Evolutionary conservation across 257 asterid genomes (phyloP).

Genomic region (Voacanga thouarsii): DNA sequence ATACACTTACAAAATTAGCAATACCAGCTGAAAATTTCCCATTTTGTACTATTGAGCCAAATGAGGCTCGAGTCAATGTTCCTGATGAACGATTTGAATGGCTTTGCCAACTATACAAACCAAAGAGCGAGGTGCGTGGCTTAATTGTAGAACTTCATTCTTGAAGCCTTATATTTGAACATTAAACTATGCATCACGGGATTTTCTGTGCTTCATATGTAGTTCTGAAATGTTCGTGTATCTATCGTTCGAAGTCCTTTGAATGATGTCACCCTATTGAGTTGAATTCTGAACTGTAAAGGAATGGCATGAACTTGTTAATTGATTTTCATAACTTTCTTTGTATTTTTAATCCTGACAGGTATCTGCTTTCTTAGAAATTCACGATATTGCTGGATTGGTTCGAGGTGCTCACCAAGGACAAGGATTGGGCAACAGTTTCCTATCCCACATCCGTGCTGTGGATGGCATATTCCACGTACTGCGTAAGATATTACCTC

Average conservation of each 20-base stretch:
- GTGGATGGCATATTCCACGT: conserved; percentile 99
- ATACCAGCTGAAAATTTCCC: conserved; percentile 99
- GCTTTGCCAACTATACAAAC: conserved; percentile 88
- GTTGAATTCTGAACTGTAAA: neutral
- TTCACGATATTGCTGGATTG: conserved; percentile 98
- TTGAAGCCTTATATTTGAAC: neutral
- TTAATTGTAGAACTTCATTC: conserved; percentile 7
- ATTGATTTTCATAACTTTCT: neutral
- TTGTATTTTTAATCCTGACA: conserved; percentile 16
- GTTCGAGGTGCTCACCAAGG: conserved; percentile 99
- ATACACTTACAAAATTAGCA: conserved; percentile 92
- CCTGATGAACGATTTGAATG: conserved; percentile 97
- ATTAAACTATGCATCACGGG: neutral
- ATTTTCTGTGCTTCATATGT: neutral
- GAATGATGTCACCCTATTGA: neutral
- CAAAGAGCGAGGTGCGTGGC: conserved; percentile 81
- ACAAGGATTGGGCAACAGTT: conserved; percentile 94
- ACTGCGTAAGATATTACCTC: conserved; percentile 55
- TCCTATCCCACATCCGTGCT: conserved; percentile 95
- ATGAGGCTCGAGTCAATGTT: conserved; percentile 87
- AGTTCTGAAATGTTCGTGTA: neutral
- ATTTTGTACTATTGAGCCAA: conserved; percentile 96
- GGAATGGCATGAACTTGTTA: neutral
- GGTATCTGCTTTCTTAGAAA: conserved; percentile 94
- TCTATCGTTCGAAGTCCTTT: neutral